Base-by-base conservation (phyloP, 2,329 filamentous ascomycete genomes). In the Davidsoniella virescens region DNA sequence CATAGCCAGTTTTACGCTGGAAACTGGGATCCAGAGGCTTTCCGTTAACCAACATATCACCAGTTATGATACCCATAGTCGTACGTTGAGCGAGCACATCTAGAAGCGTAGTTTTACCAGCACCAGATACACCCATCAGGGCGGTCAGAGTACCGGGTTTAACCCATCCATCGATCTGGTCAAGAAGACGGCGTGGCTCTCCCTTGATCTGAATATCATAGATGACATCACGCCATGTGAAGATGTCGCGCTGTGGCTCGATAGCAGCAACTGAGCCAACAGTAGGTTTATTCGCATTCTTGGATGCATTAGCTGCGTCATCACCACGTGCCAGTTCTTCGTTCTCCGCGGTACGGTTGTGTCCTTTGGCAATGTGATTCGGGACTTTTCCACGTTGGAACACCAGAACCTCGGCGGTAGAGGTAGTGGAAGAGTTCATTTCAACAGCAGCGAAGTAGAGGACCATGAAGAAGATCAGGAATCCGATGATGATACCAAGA, bases 41-140 rank as follows among this genome's bases (percentile, higher is more conserved):
- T 26, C 75, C 76, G 53, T 78, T 72, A 10, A 80, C 73, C 9
- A 78, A 64, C 81, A 94, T 92, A 57, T 90, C 82, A 49, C 88
- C 88, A 5, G 76, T 79, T 44, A 94, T 85, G 16, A 94, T 82
- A 65, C 88, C 88, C 79, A 92, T 90, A 0, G 84, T 87, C 9
- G 83, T 83, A 62, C 88, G 82, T 53, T 84, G 84, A 43, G 88
- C 88, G 56, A 95, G 71, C 36, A 85, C 84, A 64, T 94, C 85
- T 29, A 95, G 68, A 25, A 95, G 74, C 1, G 88, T 94, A 0
- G 88, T 95, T 65, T 95, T 95, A 52, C 88, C 88, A n/a, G 88
- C 88, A 57, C 88, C 87, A 29, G 83, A 87, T 6, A 88, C 85
- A 67, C 87, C 84, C 87, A 94, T 94, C 2, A 94, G 71, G 38